Evolutionary conservation across 2,329 filamentous ascomycete species (phyloP), one percentile per base, ranked within the genome.

Genomic region (Neobulgaria alba): DNA sequence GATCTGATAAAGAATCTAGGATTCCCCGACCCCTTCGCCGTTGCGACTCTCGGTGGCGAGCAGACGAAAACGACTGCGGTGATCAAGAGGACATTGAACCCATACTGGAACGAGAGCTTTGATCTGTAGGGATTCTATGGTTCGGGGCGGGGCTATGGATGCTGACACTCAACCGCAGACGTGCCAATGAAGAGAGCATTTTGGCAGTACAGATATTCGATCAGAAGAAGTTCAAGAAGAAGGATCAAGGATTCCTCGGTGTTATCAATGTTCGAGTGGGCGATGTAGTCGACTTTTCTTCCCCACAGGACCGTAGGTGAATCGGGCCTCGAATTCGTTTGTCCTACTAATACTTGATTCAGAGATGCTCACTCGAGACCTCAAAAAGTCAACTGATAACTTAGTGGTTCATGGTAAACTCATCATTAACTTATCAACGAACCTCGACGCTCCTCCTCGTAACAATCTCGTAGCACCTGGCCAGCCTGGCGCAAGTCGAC

Each of bases 211-310:
- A 98, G 62, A 95, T 98, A 41, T 98, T 98, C 61, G 92, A 98
- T 65, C 92, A 98, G 67, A 95, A 95, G 72, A 98, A 98, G 69
- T 98, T 98, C 70, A 98, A 98, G 74, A 98, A 98, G 78, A 98
- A 96, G 87, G 92, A 98, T 56, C 92, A 98, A 63, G 92, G 92
- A 7, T 98, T 98, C 61, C 73, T 98, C 5, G 92, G 92, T 43
- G 92, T 98, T 40, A 95, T 98, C 59, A 98, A 98, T 62, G 84
- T 98, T 56, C 82, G 89, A 44, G 83, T 98, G 53, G 92, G 92
- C 56, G 89, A 93, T 71, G 84, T 92, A 29, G 87, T 98, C 54
- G 90, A 95, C 61, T 70, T 98, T 51, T 82, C 85, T 49, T 78
- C 86, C 43, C 88, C 89, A 43, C 85, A 87, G 50, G 92, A 96